Evolutionary conservation across 2,329 filamentous ascomycete species (phyloP), one percentile per base, ranked within the genome.

Genomic region (Karstenula rhodostoma): DNA sequence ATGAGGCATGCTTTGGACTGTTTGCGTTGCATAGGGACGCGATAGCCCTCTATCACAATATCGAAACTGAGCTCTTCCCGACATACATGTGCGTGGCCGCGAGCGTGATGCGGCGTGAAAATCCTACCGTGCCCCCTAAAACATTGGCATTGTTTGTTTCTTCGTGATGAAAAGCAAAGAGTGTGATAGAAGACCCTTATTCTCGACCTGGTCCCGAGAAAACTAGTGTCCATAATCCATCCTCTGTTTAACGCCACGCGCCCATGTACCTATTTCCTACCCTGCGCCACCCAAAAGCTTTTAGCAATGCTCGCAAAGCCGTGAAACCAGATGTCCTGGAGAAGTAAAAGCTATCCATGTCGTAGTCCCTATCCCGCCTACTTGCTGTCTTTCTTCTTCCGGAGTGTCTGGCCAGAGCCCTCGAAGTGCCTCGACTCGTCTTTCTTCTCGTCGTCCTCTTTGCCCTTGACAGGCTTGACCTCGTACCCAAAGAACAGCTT

Each of bases 401-500:
- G 83, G 1, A 97, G 80, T 5, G 91, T 95, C 77, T 97, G 91
- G 0, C 94, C 94, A 66, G 92, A 87, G 0, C 94, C 94, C 4
- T 89, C 87, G 78, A 97, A 97, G 35, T 76, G 70, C 19, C 90
- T 91, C 65, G 88, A 87, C 61, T 85, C 66, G 60, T 78, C 84
- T n/a, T 90, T 90, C 59, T 79, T 84, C 4, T 86, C 84, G n/a
- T 87, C 83, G 60, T 90, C 88, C 61, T 89, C 90, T 59, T 90
- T 88, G 9, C 91, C 92, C 82, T 93, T 94, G 44, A 96, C 84
- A 0, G 94, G 94, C 77, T 91, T 96, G 74, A 97, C 86, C 72
- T 96, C 90, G 73, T 98, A 99, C 3, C 95, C 95, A 65, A 99
- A 96, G 83, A 99, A 99, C 4, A 99, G 84, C 79, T 97, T 96